Evolutionary conservation across 23 red algal species (phyloP), one percentile per base, ranked within the genome.

Genomic region (Gracilaria gracilis): DNA sequence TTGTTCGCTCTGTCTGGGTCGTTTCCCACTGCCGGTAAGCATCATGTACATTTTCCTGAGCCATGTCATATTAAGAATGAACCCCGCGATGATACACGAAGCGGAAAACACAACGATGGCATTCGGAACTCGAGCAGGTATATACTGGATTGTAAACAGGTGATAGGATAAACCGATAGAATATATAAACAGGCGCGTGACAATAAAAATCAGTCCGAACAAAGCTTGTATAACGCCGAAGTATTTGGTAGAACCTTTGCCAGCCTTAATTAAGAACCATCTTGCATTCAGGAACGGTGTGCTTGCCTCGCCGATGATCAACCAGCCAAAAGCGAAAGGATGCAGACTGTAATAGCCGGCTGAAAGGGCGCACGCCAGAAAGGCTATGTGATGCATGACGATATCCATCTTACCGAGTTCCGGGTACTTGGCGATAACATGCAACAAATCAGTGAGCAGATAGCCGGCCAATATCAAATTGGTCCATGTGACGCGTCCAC

Each of bases 211-310:
- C 12, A 94, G 72, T 6, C 64, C 92, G 39, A 94, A 94, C 17
- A 88, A 28, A 8, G 77, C 80, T 71, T 86, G 48, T 29, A 88
- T 75, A 23, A 24, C 34, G 46, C 51, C 47, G 39, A 94, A 75
- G 74, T 66, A 80, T 33, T 11, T 44, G 23, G 82, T 69, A 49
- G 67, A 59, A 24, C 92, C 92, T 20, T 73, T 64, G 48, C 92
- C 92, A 17, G 37, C 36, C 62, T 83, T 87, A 59, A 94, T 94
- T 17, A 94, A 51, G 32, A 88, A 82, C 92, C 92, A 94, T 25
- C 92, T 83, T n/a, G 85, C 57, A 44, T 94, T 94, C 67, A 94
- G 48, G 32, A 94, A 80, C n/a, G 92, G 92, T 25, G 92, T 94
- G 74, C 82, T 87, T 28, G 92, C 92, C 51, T 94, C 92, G 75